Evolutionary conservation across 2,329 filamentous ascomycete genomes (phyloP), one percentile per base, ranked within the genome.

Genomic region (Drechslerella stenobrocha): DNA sequence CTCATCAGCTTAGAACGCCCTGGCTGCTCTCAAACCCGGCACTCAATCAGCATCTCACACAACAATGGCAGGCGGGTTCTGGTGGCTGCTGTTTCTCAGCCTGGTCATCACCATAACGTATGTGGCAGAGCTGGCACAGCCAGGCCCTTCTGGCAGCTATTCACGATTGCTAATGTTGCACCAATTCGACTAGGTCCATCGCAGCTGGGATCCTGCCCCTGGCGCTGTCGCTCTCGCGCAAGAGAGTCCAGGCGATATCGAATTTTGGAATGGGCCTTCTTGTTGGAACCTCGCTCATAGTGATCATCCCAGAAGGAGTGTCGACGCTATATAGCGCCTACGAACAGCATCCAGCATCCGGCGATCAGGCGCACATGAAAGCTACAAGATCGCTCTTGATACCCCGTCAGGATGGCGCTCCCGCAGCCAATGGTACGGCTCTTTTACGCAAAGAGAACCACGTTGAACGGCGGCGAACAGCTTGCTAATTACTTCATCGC

Each of bases 221-320:
- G 51, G 91, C 90, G 61, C 89, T 98, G 80, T 84, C 87, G 60
- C 82, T 98, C 23, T 92, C 91, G 26, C 85, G 88, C 66, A 89
- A 90, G 42, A 90, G 96, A 76, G 80, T 97, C 60, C 87, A 92
- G 74, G 80, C 96, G 50, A 88, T 97, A 75, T 95, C 92, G 20
- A 91, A 90, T 60, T 84, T 97, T 75, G 93, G 93, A 53, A 90
- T 96, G 76, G 93, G 93, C 44, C 88, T 98, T 52, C 81, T 98
- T 6, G 91, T 98, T 13, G 93, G 93, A 32, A 97, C 93, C 24
- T 92, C 92, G 1, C 82, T 98, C 71, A 92, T 97, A 71, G 90
- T 98, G 28, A 97, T 98, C 74, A 96, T 98, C 73, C 93, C 93
- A 0, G 93, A 98, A 77, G 93, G 93, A 34, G 87, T 97, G 65